Percentiles rank a stretch among this genome's conserved stretches.
phyloP scores from a whole-genome alignment of 805 yeast genomes.

The Kazachstania kunashirensis region DNA sequence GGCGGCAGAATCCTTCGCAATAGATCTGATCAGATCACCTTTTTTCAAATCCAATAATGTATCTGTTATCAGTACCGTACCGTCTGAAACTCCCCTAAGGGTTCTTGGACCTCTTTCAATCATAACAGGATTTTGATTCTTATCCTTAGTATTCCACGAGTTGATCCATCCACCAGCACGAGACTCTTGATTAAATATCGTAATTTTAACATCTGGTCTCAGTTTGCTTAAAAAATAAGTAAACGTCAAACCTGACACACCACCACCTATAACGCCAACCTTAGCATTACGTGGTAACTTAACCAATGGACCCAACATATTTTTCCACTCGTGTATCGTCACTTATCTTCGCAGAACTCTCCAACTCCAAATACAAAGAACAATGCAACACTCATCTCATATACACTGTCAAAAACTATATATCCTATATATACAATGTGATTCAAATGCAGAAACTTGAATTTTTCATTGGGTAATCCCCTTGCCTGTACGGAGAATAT shows the following conservation, averaged over 20 bases:
- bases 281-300: slow-evolving; percentile 27
- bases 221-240: slow-evolving; percentile 56
- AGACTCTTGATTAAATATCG: slow-evolving; percentile 45
- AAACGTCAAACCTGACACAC: slow-evolving; percentile 75
- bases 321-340: no score
- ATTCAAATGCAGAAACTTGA: no score
- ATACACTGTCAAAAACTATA: no score
- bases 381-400: no score
- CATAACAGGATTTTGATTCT: slow-evolving; percentile 21
- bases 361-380: no score
- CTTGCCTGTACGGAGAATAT: no score
- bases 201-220: slow-evolving; percentile 68
- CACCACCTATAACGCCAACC: slow-evolving; percentile 78
- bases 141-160: slow-evolving; percentile 35
- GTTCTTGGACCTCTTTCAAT: slow-evolving; percentile 91
- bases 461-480: no score
- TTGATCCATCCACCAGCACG: slow-evolving; percentile 76
- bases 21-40: slow-evolving; percentile 45
- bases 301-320: slow-evolving; percentile 14
- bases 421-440: no score
- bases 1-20: slow-evolving; percentile 49
- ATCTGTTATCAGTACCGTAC: slow-evolving; percentile 61
- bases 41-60: slow-evolving; percentile 39
- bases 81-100: slow-evolving; percentile 71
- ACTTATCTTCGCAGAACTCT: no score